Base-by-base conservation (phyloP, 768 basidiomycete genomes). In the Auricularia cornea region DNA sequence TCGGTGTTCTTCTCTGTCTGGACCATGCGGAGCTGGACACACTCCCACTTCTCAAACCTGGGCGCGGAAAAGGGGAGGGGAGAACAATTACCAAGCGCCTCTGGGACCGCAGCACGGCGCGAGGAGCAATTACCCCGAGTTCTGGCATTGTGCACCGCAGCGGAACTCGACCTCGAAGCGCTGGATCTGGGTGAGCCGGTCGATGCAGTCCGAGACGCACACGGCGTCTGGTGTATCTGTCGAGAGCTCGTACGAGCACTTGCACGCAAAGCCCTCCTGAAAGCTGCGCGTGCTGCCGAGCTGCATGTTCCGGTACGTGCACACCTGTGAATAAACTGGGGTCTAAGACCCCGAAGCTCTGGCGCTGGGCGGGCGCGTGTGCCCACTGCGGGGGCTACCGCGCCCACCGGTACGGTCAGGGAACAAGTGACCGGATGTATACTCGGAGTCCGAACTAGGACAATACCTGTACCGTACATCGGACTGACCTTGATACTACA, bases 191-290 rank as follows among this genome's bases (percentile, higher is more conserved):
- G 97, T 95, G 65, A 98, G 84, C 63, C 94, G 83, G 75, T 98
- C 98, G 78, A 99, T 98, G 74, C 97, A 99, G 77, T 96, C 92
- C 28, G 92, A 93, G 65, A 94, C 93, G 75, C 97, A 99, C 5
- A 93, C 92, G 61, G 75, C 76, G 52, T 84, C 79, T 12, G 79
- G 80, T 65, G 81, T 79, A 72, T 89, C 87, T 29, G 76, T 71
- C 65, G 79, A 90, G 92, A 70, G 83, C 63, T 89, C 85, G 74
- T 84, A 96, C 64, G 76, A 77, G 76, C 97, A 99, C 73, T 99
- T 97, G 79, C 97, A 99, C 28, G 87, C 85, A 89, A 94, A 92
- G 75, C 92, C 90, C 78, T 98, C 97, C 70, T 89, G 82, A 61
- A 87, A 81, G 77, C 96, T 92, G 71, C 89, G 85, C 61, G 90